phyloP scores from a whole-genome alignment of 352 stramenopile genomes.

The Thraustochytrium sp. region DNA sequence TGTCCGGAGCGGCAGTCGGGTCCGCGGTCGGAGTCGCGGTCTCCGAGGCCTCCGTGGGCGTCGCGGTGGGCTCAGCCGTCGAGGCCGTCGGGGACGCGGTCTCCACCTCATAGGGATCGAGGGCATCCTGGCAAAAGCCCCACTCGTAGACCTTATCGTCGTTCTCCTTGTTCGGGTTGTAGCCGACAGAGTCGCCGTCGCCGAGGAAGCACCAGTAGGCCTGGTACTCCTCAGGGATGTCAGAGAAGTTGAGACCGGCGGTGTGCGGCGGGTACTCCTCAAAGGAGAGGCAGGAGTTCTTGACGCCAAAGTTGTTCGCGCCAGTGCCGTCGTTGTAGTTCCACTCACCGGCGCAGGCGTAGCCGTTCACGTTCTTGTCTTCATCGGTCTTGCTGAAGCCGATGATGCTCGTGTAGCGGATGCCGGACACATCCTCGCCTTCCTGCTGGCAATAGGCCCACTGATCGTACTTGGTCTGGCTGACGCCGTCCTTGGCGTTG shows the following conservation, averaged over 20 bases:
- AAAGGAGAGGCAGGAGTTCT: background rate
- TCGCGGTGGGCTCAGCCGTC: too few species aligned
- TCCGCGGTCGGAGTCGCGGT: too few species aligned
- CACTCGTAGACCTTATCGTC: background rate
- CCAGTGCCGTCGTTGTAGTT: background rate
- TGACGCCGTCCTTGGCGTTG: background rate
- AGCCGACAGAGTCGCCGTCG: background rate
- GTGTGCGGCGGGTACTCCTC: background rate
- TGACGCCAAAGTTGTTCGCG: background rate
- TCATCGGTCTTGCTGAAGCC: background rate
- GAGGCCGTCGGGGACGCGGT: background rate
- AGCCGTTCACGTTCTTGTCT: background rate
- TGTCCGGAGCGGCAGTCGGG: too few species aligned
- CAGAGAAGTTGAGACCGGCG: background rate
- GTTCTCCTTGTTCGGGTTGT: background rate
- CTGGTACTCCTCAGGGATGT: background rate
- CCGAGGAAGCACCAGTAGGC: slow-evolving; percentile 14
- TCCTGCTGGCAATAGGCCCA: slow-evolving; percentile 9
- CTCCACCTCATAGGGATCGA: background rate
- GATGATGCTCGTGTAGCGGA: background rate
- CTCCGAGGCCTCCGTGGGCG: too few species aligned
- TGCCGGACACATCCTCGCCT: background rate
- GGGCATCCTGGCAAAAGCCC: background rate
- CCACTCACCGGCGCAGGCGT: background rate
- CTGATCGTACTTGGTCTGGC: background rate